Evolutionary conservation across 495 filamentous ascomycete genomes (phyloP), one percentile per base, ranked within the genome.

Genomic region (Hyaloscypha hepaticicola): DNA sequence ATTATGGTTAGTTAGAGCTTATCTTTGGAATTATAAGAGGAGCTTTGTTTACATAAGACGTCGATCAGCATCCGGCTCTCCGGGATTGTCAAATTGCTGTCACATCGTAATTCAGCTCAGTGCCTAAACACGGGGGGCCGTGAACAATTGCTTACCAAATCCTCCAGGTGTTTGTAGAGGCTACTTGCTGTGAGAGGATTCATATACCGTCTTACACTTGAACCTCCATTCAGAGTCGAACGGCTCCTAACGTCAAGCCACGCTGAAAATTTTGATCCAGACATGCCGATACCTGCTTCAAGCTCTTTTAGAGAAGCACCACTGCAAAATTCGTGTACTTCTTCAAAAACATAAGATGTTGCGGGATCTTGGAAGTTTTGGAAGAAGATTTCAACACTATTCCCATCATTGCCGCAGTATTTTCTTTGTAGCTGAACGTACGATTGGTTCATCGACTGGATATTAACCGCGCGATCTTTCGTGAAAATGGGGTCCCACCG

Each of bases 221-320:
- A 2, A 9, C 8, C 11, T 3, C 25, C 24, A 3, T 22, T 27
- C 11, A 9, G 7, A 25, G 8, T 26, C 33, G n/a, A n/a, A n/a
- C n/a, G n/a, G n/a, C n/a, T n/a, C n/a, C 59, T 61, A 2, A 52
- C 59, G 21, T 61, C 59, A 61, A 61, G 59, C 59, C 59, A 61
- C 1, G 28, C 59, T 5, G 6, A 22, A 7, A 19, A 12, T 26
- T 52, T 9, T 14, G n/a, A 7, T 8, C 59, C 29, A 8, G 31
- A 41, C 16, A 25, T 25, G 31, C 3, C 41, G 8, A 1, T 29
- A 9, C 59, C 58, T 24, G 19, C 45, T 51, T 52, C 2, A 12
- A 61, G 21, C 4, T 52, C 48, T 21, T 19, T 1, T 9, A 52
- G 59, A 31, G 24, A 28, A 14, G 41, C 25, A 16, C 38, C 59